Percentiles rank a stretch among this genome's conserved stretches.
These are phyloP conservation scores for Cordyceps tenuipes DNA, from an alignment of 2,329 filamentous ascomycete species.

Conservation along the genomic window DNA sequence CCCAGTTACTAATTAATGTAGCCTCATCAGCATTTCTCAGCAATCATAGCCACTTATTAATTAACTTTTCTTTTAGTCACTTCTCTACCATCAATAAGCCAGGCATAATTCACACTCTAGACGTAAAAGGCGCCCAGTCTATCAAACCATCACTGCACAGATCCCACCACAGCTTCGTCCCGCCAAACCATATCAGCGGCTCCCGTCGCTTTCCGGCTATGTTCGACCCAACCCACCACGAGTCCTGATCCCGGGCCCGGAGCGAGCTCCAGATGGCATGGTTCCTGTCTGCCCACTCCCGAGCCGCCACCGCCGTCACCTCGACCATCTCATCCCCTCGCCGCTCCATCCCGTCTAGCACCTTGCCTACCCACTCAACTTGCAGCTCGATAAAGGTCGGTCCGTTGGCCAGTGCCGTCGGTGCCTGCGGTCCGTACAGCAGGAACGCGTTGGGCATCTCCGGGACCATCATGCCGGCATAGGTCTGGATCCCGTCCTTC, in stretches of 20 bases:
- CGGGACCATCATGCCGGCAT: slow-evolving; percentile 18
- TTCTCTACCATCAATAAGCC: not conserved
- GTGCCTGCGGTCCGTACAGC: slow-evolving; percentile 19
- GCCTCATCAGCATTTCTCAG: too few relatives aligned
- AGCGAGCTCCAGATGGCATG: not conserved
- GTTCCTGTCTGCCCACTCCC: not conserved
- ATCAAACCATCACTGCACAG: not conserved
- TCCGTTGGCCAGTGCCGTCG: slow-evolving; percentile 15
- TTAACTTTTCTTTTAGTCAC: too few relatives aligned
- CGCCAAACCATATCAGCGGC: not conserved
- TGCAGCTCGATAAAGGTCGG: slow-evolving; percentile 18
- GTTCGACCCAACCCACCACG: not conserved
- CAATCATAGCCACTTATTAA: too few relatives aligned
- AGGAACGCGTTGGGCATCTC: slow-evolving; percentile 18
- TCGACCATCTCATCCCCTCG: not conserved
- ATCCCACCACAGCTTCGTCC: not conserved
- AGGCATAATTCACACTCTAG: not conserved
- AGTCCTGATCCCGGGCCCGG: not conserved
- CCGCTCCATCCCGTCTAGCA: not conserved
- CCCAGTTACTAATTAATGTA: too few relatives aligned
- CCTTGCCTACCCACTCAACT: slow-evolving; percentile 12
- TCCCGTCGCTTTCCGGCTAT: not conserved
- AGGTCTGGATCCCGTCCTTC: slow-evolving; percentile 15
- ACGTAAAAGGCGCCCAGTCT: not conserved
- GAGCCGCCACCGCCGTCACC: not conserved